Evolutionary conservation across 768 basidiomycete species (phyloP).

Genomic region (Flagelloscypha sp.): DNA sequence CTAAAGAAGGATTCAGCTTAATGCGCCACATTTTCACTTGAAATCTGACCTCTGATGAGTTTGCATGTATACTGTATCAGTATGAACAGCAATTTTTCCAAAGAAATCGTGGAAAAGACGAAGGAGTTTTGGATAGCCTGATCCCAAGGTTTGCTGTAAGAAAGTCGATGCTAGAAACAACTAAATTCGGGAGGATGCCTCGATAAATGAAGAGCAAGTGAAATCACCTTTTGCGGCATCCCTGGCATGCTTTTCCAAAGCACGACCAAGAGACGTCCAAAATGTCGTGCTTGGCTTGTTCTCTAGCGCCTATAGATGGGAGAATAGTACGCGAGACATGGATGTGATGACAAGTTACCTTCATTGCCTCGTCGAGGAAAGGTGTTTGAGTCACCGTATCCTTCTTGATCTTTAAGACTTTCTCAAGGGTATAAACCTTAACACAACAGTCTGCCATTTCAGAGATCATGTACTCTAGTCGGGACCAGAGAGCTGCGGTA

Average conservation of each 20-base stretch:
- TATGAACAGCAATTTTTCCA: conserved; percentile 88
- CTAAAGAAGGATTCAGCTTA: conserved; percentile 29
- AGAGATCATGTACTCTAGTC: conserved; percentile 75
- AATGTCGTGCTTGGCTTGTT: conserved; percentile 87
- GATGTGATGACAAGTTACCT: conserved; percentile 36
- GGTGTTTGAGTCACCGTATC: conserved; percentile 67
- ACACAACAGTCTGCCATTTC: conserved; percentile 89
- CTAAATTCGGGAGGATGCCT: not conserved
- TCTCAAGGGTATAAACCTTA: conserved; percentile 95
- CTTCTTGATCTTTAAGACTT: conserved; percentile 83
- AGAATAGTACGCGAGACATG: not conserved
- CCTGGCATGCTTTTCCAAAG: conserved; percentile 74
- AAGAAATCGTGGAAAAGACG: conserved; percentile 97
- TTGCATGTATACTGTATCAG: conserved; percentile 85
- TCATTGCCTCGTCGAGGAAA: conserved; percentile 92
- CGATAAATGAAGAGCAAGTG: not conserved
- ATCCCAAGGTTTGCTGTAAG: conserved; percentile 80
- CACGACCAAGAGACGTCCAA: conserved; percentile 75
- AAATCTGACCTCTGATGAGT: conserved; percentile 68
- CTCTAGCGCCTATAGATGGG: conserved; percentile 56
- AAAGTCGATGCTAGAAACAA: conserved; percentile 71
- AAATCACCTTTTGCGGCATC: conserved; percentile 70
- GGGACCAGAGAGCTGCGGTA: conserved; percentile 69
- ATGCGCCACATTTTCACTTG: conserved; percentile 3
- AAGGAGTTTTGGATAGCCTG: conserved; percentile 80